Base-by-base conservation (phyloP, 2,329 filamentous ascomycete genomes). In the Ophiostoma perfectum region DNA sequence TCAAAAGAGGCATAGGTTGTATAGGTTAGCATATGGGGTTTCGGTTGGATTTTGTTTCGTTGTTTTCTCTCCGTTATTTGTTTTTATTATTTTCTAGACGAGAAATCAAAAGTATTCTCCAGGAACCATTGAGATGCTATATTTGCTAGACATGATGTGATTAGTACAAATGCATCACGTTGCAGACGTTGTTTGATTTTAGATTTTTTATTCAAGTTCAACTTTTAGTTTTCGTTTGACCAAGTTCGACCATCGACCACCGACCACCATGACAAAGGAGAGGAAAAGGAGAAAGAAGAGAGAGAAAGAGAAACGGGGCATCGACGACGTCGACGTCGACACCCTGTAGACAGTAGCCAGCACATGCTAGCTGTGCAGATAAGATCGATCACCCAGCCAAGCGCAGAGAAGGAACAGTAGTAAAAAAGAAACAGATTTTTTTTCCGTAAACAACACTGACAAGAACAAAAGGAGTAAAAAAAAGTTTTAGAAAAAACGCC, bases 401-500 rank as follows among this genome's bases (percentile, higher is more conserved):
- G n/a, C n/a, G 12, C 6, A 38, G 27, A 38, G 8, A 60, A 18
- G n/a, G 9, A 9, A 47, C 14, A 47, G 45, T 14, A 47, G 45
- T 27, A 60, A 9, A 38, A 27, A 60, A 60, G 49, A 52, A 60
- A 60, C 55, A 18, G 39, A 47, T 18, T 55, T 55, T 55, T 27
- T 14, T 14, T 47, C 18, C 49, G 49, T 52, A 52, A 55, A 55
- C 49, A 55, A 55, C 49, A 55, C 49, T 55, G 49, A 55, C 7
- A 45, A 55, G 27, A 55, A 55, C n/a, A 27, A 55, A 27, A 52
- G 47, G 16, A 52, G n/a, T 27, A 55, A 47, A 45, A 62, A 62
- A 63, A 63, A 41, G 36, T 27, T 44, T 18, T 8, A 44, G 55
- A 60, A 60, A 16, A 63, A 63, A 63, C 60, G 60, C 60, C 60